Evolutionary conservation across 2,329 filamentous ascomycete genomes (phyloP), one percentile per base, ranked within the genome.

Genomic region (Beauveria scarabaeidicola): DNA sequence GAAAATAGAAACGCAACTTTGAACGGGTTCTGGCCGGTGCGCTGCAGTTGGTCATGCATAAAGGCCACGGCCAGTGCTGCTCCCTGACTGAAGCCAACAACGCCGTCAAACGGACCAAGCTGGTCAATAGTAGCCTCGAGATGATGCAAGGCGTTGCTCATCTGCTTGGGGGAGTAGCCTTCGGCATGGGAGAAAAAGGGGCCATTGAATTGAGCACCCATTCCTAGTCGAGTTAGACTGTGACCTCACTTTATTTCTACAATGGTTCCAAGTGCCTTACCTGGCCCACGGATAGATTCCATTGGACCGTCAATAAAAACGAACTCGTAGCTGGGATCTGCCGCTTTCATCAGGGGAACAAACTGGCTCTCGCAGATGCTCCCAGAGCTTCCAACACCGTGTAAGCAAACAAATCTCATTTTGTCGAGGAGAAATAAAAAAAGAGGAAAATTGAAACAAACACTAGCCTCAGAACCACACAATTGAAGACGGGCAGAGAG

Each of bases 41-140:
- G 41, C 15, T 43, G 41, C 41, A 43, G 15, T 19, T 43, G 41
- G 41, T 43, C 41, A 9, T 47, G 44, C 23, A 43, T 43, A 43
- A n/a, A 52, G 36, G 50, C 32, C 4, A 40, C 13, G 13, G 50
- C 27, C n/a, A 59, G 41, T 9, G 57, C 48, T 17, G 57, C 57
- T n/a, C 57, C 57, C 43, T 59, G 57, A 15, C 48, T 52, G 27
- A 59, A 59, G 21, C 48, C 57, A 19, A 59, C 23, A 36, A 59
- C 29, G 25, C 57, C 57, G n/a, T 59, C 47, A 47, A 59, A 59
- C 27, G 57, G 57, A 17, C 57, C 57, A 21, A 46, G 41, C 41
- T 43, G 41, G 41, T 43, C 41, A 43, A 43, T 21, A 19, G 41
- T 38, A 52, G 36, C 21, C 38, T 53, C 48, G 13, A 59, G 21